Percentiles rank a stretch among this genome's conserved stretches.
Conservation (phyloP, 192 early-diverging fungal species). For the Allomyces macrogynus region DNA sequence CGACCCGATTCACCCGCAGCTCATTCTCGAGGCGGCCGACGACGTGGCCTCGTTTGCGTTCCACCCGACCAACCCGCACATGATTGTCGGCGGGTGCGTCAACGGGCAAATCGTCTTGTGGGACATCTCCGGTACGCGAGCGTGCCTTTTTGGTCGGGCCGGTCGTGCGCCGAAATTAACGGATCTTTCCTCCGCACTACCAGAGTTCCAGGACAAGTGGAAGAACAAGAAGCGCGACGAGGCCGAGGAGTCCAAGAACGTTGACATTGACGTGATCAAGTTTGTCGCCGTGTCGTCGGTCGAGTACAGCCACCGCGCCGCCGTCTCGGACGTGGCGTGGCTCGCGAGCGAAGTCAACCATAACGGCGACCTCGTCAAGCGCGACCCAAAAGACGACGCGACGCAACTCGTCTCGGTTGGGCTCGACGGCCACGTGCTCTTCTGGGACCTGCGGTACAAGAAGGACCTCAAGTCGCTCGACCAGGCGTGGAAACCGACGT, state of each 20-base stretch:
- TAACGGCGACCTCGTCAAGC: not conserved
- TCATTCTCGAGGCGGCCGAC: constrained; percentile 43
- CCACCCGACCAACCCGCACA: constrained; percentile 28
- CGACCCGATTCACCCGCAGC: constrained; percentile 40
- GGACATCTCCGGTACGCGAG: constrained; percentile 22
- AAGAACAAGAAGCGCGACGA: constrained; percentile 19
- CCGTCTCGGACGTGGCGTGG: constrained; percentile 34
- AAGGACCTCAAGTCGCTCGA: constrained; percentile 32
- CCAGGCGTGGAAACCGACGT: constrained; percentile 33
- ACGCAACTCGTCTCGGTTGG: constrained; percentile 32
- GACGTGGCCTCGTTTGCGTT: constrained; percentile 33
- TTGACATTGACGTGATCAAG: constrained; percentile 11
- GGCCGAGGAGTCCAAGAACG: not conserved
- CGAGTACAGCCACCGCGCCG: constrained; percentile 15
- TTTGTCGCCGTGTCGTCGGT: constrained; percentile 19
- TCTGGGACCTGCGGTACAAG: constrained; percentile 38
- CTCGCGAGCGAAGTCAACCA: constrained; percentile 16
- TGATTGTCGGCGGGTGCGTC: constrained; percentile 32
- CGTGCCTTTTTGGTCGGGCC: not conserved
- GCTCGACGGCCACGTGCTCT: constrained; percentile 27
- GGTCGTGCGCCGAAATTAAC: not conserved
- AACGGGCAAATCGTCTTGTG: constrained; percentile 40
- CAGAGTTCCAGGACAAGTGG: constrained; percentile 28
- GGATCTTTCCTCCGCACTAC: not conserved
- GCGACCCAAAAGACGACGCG: not conserved